A percentile compares a stretch with the other conserved stretches of the same genome.
Evolutionary conservation across 306 rosid species (phyloP).

Genomic region (Vicia faba): DNA sequence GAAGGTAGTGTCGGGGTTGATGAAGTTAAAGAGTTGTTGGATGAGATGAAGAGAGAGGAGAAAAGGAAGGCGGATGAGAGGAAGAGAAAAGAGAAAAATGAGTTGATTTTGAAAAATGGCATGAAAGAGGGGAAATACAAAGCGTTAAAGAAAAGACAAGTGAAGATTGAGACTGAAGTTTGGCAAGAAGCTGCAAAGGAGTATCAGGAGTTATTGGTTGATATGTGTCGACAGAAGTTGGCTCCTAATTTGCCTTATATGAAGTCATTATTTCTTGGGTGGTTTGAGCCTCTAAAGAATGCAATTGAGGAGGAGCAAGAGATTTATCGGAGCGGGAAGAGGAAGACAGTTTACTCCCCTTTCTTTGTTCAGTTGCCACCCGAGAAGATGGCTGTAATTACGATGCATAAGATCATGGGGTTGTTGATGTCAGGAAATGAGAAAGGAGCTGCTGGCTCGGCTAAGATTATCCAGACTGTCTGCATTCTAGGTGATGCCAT

Average conservation of each 20-base stretch:
- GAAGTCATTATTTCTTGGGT: constrained; percentile 90
- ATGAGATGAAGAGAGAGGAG: constrained; percentile 8
- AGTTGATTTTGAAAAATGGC: constrained; percentile 41
- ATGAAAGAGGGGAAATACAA: constrained; percentile 49
- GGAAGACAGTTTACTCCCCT: constrained; percentile 50
- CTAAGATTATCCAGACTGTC: constrained; percentile 69
- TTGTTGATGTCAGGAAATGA: constrained; percentile 72
- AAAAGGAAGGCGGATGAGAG: neutral
- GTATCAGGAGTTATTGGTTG: constrained; percentile 81
- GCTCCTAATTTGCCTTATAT: constrained; percentile 90
- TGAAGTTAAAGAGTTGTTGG: neutral
- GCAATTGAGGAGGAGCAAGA: constrained; percentile 78
- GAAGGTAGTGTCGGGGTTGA: neutral
- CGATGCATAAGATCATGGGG: constrained; percentile 92
- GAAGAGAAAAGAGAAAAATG: constrained; percentile 54
- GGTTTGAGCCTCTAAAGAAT: constrained; percentile 84
- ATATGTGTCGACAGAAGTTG: constrained; percentile 87
- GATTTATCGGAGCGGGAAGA: constrained; percentile 50
- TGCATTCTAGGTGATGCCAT: constrained; percentile 79
- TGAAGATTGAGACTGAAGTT: constrained; percentile 77
- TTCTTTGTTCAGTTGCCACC: constrained; percentile 69
- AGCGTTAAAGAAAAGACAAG: constrained; percentile 69
- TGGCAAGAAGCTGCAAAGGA: constrained; percentile 85
- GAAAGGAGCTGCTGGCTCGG: constrained; percentile 53
- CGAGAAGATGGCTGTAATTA: constrained; percentile 84